These are phyloP conservation scores for Ambrosia trifida DNA, from an alignment of 129 eudicot genomes.

Conservation along the genomic window DNA sequence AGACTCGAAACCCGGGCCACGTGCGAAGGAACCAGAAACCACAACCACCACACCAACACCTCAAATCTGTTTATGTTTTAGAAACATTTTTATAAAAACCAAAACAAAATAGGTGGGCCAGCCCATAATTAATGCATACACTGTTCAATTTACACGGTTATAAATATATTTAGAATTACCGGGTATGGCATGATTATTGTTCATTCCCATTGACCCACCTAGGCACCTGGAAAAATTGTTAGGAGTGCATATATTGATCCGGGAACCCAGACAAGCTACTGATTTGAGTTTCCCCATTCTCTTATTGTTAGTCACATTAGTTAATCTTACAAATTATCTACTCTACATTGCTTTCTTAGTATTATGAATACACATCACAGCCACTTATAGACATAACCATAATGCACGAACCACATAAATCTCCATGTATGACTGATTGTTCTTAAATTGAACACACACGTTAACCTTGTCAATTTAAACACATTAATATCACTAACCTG, in stretches of 20 bases:
- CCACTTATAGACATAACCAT: background rate
- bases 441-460: background rate
- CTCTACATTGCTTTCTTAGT: background rate
- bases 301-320: background rate
- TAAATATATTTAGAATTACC: too few relatives aligned
- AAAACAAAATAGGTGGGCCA: too few relatives aligned
- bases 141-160: too few relatives aligned
- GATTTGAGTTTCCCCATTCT: background rate
- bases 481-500: background rate
- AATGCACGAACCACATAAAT: background rate
- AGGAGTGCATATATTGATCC: background rate
- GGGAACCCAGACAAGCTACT: background rate
- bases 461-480: background rate
- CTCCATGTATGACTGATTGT: background rate
- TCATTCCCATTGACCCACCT: too few relatives aligned
- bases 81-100: too few relatives aligned
- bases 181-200: too few relatives aligned
- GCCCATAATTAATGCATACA: too few relatives aligned
- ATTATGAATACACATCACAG: background rate
- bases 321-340: background rate
- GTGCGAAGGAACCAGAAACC: too few relatives aligned
- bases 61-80: too few relatives aligned
- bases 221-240: too few relatives aligned
- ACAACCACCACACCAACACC: too few relatives aligned
- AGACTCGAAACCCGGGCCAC: too few relatives aligned